Percentiles rank a stretch among this genome's conserved stretches.
phyloP scores from a whole-genome alignment of 2,329 filamentous ascomycete species.

The Endothia cerciana region DNA sequence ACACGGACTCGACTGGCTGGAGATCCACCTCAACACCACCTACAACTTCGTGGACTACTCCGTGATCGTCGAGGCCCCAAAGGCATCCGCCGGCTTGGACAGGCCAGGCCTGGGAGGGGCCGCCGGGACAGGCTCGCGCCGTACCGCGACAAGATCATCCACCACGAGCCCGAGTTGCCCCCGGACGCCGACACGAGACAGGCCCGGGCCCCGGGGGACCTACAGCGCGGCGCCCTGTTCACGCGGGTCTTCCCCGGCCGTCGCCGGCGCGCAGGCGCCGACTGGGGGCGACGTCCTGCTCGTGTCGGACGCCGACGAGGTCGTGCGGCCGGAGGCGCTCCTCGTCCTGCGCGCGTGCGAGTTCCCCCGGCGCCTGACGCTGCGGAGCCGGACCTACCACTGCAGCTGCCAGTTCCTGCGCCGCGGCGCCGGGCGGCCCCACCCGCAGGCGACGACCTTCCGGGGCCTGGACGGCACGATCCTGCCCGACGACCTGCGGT shows the following conservation, averaged over 20 bases:
- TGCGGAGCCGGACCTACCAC: conserved; percentile 58
- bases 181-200: conserved; percentile 42
- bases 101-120: conserved; percentile 58
- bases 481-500: conserved; percentile 56
- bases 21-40: conserved; percentile 64
- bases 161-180: conserved; percentile 56
- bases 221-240: conserved; percentile 61
- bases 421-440: conserved; percentile 52
- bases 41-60: conserved; percentile 66
- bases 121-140: conserved; percentile 55
- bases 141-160: conserved; percentile 62
- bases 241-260: conserved; percentile 56
- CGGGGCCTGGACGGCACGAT: conserved; percentile 51
- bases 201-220: conserved; percentile 58
- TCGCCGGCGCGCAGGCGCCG: conserved; percentile 48
- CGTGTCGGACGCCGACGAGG: conserved; percentile 65
- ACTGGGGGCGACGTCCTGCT: conserved; percentile 58
- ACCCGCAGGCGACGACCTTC: conserved; percentile 64
- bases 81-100: conserved; percentile 59
- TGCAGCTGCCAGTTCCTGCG: conserved; percentile 61
- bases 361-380: conserved; percentile 57
- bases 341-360: conserved; percentile 53
- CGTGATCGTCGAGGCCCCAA: conserved; percentile 62
- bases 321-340: conserved; percentile 56
- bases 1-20: conserved; percentile 68